Evolutionary conservation across 2,329 filamentous ascomycete genomes (phyloP).

Genomic region (Penicillium sp.): DNA sequence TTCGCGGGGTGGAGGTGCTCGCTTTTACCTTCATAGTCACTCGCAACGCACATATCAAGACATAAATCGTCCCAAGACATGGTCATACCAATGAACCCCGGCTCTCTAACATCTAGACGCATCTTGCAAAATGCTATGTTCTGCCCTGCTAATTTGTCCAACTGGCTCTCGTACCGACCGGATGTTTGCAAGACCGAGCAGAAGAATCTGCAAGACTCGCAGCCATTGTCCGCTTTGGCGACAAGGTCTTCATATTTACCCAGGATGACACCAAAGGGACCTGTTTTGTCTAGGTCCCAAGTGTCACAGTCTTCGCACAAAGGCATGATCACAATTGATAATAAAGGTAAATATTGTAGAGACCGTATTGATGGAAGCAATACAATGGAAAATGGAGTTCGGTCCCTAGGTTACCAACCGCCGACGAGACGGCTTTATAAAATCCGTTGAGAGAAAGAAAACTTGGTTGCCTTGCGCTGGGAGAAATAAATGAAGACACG

Average conservation of each 20-base stretch:
- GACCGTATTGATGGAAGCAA: background rate
- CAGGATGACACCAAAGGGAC: background rate
- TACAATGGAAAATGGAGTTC: no score
- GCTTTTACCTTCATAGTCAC: background rate
- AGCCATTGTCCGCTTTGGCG: background rate
- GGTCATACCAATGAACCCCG: background rate
- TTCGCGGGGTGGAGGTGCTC: background rate
- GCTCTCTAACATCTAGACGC: background rate
- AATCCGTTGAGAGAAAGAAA: background rate
- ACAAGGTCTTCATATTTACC: background rate
- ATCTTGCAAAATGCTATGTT: background rate
- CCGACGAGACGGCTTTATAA: background rate
- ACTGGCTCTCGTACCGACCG: background rate
- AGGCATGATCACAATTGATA: background rate
- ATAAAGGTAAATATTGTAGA: background rate
- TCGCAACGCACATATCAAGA: constrained; percentile 2
- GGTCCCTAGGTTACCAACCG: background rate
- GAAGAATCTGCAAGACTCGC: background rate
- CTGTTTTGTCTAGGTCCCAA: background rate
- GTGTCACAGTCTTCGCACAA: background rate
- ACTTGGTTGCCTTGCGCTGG: background rate
- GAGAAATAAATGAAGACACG: background rate
- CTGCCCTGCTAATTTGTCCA: background rate
- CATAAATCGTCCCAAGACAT: constrained; percentile 2
- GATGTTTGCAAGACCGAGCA: background rate